Evolutionary conservation across 2,329 filamentous ascomycete species (phyloP), one percentile per base, ranked within the genome.

Genomic region (Fusarium camptoceras): DNA sequence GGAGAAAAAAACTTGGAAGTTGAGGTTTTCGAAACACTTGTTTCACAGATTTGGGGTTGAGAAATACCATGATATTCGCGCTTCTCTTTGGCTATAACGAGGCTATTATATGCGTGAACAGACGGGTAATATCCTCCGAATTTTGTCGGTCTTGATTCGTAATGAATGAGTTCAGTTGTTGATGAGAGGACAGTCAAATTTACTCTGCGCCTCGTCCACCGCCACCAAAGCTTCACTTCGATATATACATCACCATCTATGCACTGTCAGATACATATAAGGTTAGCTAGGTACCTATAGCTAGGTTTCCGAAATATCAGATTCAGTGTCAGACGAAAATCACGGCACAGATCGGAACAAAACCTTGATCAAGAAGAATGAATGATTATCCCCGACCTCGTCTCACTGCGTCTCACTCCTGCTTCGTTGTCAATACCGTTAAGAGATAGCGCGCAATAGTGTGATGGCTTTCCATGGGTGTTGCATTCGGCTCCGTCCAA

Each of bases 361-460:
- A 56, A 56, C 43, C 28, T 39, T 31, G 27, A 58, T 37, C 55
- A 47, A 55, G 53, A 64, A 66, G 53, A n/a, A 65, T 71, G 60
- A 51, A 53, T 58, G 62, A 50, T 66, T 63, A 53, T 24, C 34
- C 44, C 51, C 47, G 56, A 62, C 41, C 48, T 30, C 50, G 64
- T 56, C 57, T 54, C 37, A 68, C 54, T 54, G 54, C 55, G 59
- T 63, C 61, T 59, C 54, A 67, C 54, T 48, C 55, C 55, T 70
- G 67, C 68, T 68, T 70, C 51, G 63, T 58, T 47, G 63, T 62
- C 54, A 58, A 46, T 57, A 44, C 43, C 39, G n/a, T 60, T 44
- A 34, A 25, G 59, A 34, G 24, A 34, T 64, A 63, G 62, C 41
- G 58, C 27, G 49, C 44, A 61, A 47, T 62, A 62, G 54, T 48